Evolutionary conservation across 1,284 basidiomycete species (phyloP), one percentile per base, ranked within the genome.

Genomic region (Neotropicomus parvogracilis): DNA sequence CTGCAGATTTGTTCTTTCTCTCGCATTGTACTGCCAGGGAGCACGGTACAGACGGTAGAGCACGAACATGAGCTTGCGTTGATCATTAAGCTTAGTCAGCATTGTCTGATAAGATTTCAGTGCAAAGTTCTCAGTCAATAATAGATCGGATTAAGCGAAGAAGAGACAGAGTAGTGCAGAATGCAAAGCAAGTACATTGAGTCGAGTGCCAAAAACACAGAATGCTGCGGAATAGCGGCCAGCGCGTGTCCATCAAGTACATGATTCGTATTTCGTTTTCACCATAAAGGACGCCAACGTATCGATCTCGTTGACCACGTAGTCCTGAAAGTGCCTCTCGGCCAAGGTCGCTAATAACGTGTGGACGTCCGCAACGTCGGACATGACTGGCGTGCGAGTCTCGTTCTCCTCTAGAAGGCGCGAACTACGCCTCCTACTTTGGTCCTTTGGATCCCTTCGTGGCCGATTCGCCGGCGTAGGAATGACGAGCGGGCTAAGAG

Each of bases 231-330:
- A 49, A 46, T 48, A 48, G 62, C 48, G 58, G 46, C 62, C 55
- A 5, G 58, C 49, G 48, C 57, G 24, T 24, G 40, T 50, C 48
- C 57, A 61, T 40, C 13, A 54, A 51, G 24, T 50, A 53, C 46
- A 60, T 53, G 59, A 67, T 54, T 67, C 68, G 63, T 74, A 75
- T 66, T 79, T 84, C 24, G 77, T 73, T 65, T 80, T 85, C 32
- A 88, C 77, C 80, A 88, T 81, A 56, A 90, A 90, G 37, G 79
- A 75, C n/a, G 84, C 82, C 31, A 90, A 69, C n/a, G 81, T 84
- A 52, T 90, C 87, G 43, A 85, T 79, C 65, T 90, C 88, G 64
- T 81, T 81, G 52, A 81, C 73, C 53, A 78, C 79, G 60, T 74
- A 78, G 26, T 81, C 79, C 49, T 75, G 71, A 61, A 88, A 88